These are phyloP conservation scores for Candida bentonensis DNA, from an alignment of 805 yeast genomes.

Conservation along the genomic window DNA sequence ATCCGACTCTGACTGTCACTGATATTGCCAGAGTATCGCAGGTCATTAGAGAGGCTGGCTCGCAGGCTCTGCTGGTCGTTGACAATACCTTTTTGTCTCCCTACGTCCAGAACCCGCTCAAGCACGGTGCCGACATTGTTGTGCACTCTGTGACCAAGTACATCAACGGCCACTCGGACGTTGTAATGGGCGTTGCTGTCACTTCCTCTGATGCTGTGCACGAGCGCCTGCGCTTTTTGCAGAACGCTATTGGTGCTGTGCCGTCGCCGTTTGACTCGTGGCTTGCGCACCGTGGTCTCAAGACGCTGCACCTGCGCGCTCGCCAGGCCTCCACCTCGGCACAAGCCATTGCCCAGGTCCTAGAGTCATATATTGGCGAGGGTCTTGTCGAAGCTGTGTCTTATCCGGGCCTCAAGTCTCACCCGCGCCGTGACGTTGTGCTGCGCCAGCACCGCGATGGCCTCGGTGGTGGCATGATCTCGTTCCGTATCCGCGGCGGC, in stretches of 20 bases:
- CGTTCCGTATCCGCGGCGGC: constrained; percentile 77
- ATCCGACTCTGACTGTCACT: constrained; percentile 72
- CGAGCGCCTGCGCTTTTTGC: constrained; percentile 59
- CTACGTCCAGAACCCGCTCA: constrained; percentile 72
- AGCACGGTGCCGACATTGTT: constrained; percentile 74
- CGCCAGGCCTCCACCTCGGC: constrained; percentile 58
- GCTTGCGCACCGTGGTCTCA: constrained; percentile 86
- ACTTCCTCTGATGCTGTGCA: constrained; percentile 48
- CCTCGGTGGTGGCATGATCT: constrained; percentile 85
- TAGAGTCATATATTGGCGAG: constrained; percentile 26
- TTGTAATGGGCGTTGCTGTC: constrained; percentile 73
- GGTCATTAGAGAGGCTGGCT: constrained; percentile 36
- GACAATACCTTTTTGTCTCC: constrained; percentile 87
- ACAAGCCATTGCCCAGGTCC: constrained; percentile 50
- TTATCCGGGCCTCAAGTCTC: constrained; percentile 70
- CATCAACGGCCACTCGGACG: constrained; percentile 87
- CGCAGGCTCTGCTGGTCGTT: constrained; percentile 46
- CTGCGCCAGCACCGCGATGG: constrained; percentile 66
- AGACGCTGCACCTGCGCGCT: constrained; percentile 71
- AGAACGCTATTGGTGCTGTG: constrained; percentile 78
- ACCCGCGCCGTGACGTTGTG: constrained; percentile 50
- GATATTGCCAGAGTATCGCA: constrained; percentile 52
- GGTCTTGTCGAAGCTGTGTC: constrained; percentile 51
- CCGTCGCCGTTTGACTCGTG: constrained; percentile 86
- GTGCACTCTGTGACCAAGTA: constrained; percentile 84